phyloP scores from a whole-genome alignment of 1,139 yeast species.

The Suhomyces kunorum region DNA sequence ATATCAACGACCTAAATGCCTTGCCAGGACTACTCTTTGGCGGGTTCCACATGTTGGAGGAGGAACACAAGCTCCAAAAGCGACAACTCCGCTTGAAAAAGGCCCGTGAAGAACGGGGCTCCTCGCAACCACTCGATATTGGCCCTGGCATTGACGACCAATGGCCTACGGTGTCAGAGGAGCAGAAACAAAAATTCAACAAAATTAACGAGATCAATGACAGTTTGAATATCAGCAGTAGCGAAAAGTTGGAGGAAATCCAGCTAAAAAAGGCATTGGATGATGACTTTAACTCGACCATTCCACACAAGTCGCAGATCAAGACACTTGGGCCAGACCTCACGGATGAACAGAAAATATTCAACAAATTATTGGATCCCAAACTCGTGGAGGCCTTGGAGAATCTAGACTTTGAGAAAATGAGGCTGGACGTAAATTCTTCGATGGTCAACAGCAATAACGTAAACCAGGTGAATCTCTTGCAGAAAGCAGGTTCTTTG shows the following conservation, averaged over 20 bases:
- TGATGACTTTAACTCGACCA: slow-evolving; percentile 12
- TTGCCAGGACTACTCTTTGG: slow-evolving; percentile 44
- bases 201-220: slow-evolving; percentile 54
- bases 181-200: slow-evolving; percentile 22
- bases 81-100: slow-evolving; percentile 27
- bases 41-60: slow-evolving; percentile 43
- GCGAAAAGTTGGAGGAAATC: slow-evolving; percentile 10
- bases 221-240: slow-evolving; percentile 7
- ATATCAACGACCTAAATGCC: slow-evolving; percentile 43
- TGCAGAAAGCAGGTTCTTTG: slow-evolving; percentile 33
- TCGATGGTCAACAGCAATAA: slow-evolving; percentile 18
- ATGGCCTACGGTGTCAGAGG: slow-evolving; percentile 4
- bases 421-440: slow-evolving; percentile 25
- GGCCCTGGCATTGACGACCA: neutral
- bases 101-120: slow-evolving; percentile 4
- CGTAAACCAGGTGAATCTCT: slow-evolving; percentile 22
- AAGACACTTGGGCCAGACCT: neutral
- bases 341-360: slow-evolving; percentile 17
- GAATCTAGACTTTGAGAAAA: slow-evolving; percentile 30
- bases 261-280: slow-evolving; percentile 12
- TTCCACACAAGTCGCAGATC: slow-evolving; percentile 3
- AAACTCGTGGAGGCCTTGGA: slow-evolving; percentile 33
- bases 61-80: slow-evolving; percentile 36
- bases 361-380: slow-evolving; percentile 33
- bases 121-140: neutral